Evolutionary conservation across 179 eudicot species (phyloP), one percentile per base, ranked within the genome.

Genomic region (Actinidia arguta): DNA sequence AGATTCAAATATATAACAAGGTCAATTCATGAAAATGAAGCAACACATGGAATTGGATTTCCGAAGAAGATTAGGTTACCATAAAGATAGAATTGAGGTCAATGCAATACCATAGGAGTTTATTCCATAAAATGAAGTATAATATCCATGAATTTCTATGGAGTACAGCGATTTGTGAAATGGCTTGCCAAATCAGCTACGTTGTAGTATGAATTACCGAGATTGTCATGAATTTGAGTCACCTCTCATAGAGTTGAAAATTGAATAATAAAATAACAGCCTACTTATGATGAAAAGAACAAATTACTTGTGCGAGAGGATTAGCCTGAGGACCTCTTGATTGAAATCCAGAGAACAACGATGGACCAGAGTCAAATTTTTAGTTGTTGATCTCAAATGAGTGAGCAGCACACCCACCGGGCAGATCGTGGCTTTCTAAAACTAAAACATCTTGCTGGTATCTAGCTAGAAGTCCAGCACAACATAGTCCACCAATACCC

Each of bases 371-470:
- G 78, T 96, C 99, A 73, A 96, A 94, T 66, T 90, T 93, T 84
- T 86, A 96, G 81, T 85, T 98, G 87, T 94, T 91, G 51, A 91
- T 91, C 48, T 93, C 90, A 85, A 96, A 94, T 11, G 98, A 86
- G 90, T 94, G 99, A 81, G 99, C 96, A 71, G 99, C 99, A 76
- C 98, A n/a, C n/a, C n/a, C 99, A 17, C 99, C 99, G 68, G 96
- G 96, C 62, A 83, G 81, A 86, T 91, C 96, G 80, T 96, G 99
- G 84, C 99, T 96, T 85, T 96, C 99, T 78, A 94, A 86, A 20
- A 94, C 94, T 36, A 94, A 51, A 84, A 93, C 98, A 81, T 96
- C 99, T 86, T 92, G 84, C 78, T 84, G 88, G 56, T 94, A 94
- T 85, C 99, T 92, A 81, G 99, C 94, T 46, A 95, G 82, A 74